Evolutionary conservation across 345 rosid genomes (phyloP).

Genomic region (Moringa oleifera): DNA sequence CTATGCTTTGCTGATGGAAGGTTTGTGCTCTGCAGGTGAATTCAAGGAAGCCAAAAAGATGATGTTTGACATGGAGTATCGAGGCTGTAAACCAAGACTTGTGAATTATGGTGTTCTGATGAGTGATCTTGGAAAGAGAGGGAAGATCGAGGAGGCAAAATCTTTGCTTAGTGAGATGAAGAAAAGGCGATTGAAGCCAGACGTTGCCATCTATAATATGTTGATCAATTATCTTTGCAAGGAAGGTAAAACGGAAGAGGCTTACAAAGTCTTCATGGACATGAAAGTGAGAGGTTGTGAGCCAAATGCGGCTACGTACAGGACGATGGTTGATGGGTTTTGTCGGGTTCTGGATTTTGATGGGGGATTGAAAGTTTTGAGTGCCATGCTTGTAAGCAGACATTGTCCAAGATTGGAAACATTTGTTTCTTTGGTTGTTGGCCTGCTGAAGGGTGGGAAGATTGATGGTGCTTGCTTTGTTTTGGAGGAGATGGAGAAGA

Average conservation of each 20-base stretch:
- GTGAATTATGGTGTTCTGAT: constrained; percentile 76
- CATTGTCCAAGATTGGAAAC: constrained; percentile 62
- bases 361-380: constrained; percentile 64
- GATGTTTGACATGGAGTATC: constrained; percentile 90
- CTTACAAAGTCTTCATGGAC: constrained; percentile 53
- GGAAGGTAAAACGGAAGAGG: constrained; percentile 53
- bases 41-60: constrained; percentile 58
- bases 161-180: constrained; percentile 69
- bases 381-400: constrained; percentile 56
- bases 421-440: constrained; percentile 41
- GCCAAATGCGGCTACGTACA: constrained; percentile 85
- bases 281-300: constrained; percentile 74
- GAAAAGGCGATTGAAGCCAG: constrained; percentile 64
- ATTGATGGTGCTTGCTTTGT: constrained; percentile 57
- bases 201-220: constrained; percentile 74
- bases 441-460: constrained; percentile 51
- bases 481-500: constrained; percentile 71
- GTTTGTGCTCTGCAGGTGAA: constrained; percentile 58
- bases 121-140: constrained; percentile 78
- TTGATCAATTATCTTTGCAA: constrained; percentile 65
- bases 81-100: constrained; percentile 61
- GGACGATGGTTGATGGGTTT: constrained; percentile 84
- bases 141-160: constrained; percentile 67
- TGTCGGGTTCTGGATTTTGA: constrained; percentile 58
- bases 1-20: constrained; percentile 66